phyloP scores from a whole-genome alignment of 306 rosid genomes.

The Purshia tridentata region DNA sequence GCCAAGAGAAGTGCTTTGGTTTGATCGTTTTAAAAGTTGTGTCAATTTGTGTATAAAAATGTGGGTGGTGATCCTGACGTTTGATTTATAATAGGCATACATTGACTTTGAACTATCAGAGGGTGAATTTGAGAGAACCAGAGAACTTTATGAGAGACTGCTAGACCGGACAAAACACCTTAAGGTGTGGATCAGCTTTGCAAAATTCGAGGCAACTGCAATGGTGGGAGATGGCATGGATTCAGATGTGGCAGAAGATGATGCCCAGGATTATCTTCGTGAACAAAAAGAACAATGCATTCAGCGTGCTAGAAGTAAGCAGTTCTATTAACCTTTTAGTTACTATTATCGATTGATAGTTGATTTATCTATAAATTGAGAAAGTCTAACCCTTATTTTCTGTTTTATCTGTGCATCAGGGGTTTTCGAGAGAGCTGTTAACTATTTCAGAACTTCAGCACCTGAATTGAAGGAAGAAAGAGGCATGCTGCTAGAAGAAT shows the following conservation, averaged over 20 bases:
- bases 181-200: slow-evolving; percentile 89
- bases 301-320: slow-evolving; percentile 74
- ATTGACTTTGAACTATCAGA: slow-evolving; percentile 86
- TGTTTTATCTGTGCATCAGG: slow-evolving; percentile 41
- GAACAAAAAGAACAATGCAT: slow-evolving; percentile 63
- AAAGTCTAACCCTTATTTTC: slow-evolving; percentile 1
- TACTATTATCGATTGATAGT: slow-evolving; percentile 2
- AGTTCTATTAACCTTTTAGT: slow-evolving; percentile 16
- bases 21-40: no score
- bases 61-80: no score
- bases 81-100: slow-evolving; percentile 49
- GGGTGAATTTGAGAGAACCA: slow-evolving; percentile 75
- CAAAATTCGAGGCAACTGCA: slow-evolving; percentile 82
- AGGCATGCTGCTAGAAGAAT: slow-evolving; percentile 87
- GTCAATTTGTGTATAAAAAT: no score
- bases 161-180: slow-evolving; percentile 90
- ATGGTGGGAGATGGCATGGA: slow-evolving; percentile 27
- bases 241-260: slow-evolving; percentile 35
- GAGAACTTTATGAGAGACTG: slow-evolving; percentile 79
- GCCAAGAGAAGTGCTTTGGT: no score
- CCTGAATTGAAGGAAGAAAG: slow-evolving; percentile 94
- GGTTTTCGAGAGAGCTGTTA: slow-evolving; percentile 79
- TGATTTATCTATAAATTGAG: slow-evolving; percentile 2
- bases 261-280: slow-evolving; percentile 22
- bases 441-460: slow-evolving; percentile 76